phyloP scores from a whole-genome alignment of 768 basidiomycete species.

The Hysterangium stoloniferum region DNA sequence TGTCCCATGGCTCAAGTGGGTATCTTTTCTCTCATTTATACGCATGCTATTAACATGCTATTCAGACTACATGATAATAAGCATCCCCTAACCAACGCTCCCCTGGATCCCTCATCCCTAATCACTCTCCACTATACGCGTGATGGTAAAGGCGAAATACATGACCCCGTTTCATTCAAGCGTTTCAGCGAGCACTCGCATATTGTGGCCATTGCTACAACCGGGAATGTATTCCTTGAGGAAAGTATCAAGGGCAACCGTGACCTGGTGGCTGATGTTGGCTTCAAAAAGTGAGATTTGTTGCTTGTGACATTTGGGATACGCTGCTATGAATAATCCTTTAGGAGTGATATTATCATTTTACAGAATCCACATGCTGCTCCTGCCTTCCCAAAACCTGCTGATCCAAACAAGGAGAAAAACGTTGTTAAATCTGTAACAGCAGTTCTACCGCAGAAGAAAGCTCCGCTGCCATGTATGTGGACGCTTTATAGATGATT shows the following conservation, averaged over 20 bases:
- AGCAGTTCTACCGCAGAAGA: constrained; percentile 15
- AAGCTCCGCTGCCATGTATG: constrained; percentile 21
- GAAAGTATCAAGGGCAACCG: constrained; percentile 82
- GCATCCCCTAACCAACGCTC: constrained; percentile 68
- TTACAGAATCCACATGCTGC: constrained; percentile 86
- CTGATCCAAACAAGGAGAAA: constrained; percentile 18
- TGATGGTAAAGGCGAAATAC: constrained; percentile 78
- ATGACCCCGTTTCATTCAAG: constrained; percentile 98
- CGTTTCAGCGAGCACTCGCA: constrained; percentile 95
- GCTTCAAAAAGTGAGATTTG: constrained; percentile 67
- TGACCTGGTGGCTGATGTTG: constrained; percentile 79
- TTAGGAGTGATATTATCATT: constrained; percentile 83
- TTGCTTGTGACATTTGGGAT: too few relatives aligned
- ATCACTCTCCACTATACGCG: constrained; percentile 76
- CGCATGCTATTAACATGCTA: constrained; percentile 7
- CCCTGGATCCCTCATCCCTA: constrained; percentile 62
- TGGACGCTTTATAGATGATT: not conserved
- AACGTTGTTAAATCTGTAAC: not conserved
- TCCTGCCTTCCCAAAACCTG: constrained; percentile 44
- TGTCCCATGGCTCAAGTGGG: constrained; percentile 89
- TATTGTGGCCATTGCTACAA: constrained; percentile 82
- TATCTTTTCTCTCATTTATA: constrained; percentile 12
- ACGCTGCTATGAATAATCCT: constrained; percentile 3
- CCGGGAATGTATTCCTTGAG: constrained; percentile 88
- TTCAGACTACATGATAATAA: constrained; percentile 73